Evolutionary conservation across 768 basidiomycete species (phyloP).

Genomic region (Agaricus bisporus): DNA sequence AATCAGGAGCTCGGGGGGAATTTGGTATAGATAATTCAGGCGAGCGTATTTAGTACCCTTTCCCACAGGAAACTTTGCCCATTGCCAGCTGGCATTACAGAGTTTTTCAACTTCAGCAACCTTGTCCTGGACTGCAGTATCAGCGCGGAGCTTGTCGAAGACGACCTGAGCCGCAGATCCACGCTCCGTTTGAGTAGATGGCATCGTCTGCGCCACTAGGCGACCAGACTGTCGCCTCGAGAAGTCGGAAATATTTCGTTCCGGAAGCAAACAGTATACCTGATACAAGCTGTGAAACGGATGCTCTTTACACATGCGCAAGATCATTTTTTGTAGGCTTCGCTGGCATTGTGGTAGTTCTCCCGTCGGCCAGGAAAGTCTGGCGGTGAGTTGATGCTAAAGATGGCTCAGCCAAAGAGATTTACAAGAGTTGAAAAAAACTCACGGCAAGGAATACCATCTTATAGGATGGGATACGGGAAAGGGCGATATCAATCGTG

Average conservation of each 20-base stretch:
- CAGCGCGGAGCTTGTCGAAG: slow-evolving; percentile 43
- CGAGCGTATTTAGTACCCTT: slow-evolving; percentile 17
- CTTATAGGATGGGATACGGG: slow-evolving; percentile 74
- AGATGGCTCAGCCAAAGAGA: not conserved
- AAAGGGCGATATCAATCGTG: slow-evolving; percentile 39
- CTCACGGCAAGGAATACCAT: slow-evolving; percentile 77
- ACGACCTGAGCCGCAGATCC: slow-evolving; percentile 59
- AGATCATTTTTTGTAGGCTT: slow-evolving; percentile 56
- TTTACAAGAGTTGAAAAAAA: not conserved
- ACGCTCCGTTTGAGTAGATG: slow-evolving; percentile 50
- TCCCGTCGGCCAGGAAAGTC: slow-evolving; percentile 45
- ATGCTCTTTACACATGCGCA: slow-evolving; percentile 82
- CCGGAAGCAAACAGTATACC: slow-evolving; percentile 59
- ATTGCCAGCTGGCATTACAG: slow-evolving; percentile 63
- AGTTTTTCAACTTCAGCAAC: slow-evolving; percentile 51
- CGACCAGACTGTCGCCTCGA: slow-evolving; percentile 44
- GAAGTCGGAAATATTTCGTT: slow-evolving; percentile 5
- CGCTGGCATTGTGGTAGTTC: slow-evolving; percentile 37
- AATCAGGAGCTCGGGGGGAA: slow-evolving; percentile 31
- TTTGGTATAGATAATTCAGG: slow-evolving; percentile 17
- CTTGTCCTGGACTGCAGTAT: slow-evolving; percentile 29
- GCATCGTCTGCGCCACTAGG: slow-evolving; percentile 29
- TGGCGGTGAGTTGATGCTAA: slow-evolving; percentile 87
- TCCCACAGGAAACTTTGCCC: slow-evolving; percentile 61
- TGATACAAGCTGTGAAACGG: slow-evolving; percentile 94